A percentile compares a stretch with the other conserved stretches of the same genome.
Conservation (phyloP, 2,329 filamentous ascomycete species). For the Penicillium sp. region DNA sequence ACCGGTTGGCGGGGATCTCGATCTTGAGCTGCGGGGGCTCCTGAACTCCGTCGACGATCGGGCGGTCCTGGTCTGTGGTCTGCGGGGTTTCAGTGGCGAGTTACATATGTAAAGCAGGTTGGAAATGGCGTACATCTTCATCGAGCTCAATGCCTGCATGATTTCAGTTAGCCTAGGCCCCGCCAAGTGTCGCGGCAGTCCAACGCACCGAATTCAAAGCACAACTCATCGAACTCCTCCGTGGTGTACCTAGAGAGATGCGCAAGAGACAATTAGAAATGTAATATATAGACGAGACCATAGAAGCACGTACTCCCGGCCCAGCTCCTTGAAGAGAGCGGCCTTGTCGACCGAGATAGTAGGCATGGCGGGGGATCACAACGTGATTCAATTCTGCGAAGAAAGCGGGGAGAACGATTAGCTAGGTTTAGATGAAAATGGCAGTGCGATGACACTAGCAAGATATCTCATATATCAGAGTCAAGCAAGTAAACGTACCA, state of each 20-base stretch:
- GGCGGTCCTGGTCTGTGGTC: slow-evolving; percentile 70
- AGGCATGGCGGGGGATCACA: slow-evolving; percentile 63
- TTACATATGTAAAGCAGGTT: slow-evolving; percentile 20
- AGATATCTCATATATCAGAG: neutral
- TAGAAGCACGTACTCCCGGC: slow-evolving; percentile 64
- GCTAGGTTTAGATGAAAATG: neutral
- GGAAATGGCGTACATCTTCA: slow-evolving; percentile 59
- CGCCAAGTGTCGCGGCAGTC: slow-evolving; percentile 13
- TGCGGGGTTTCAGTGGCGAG: slow-evolving; percentile 27
- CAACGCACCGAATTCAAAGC: slow-evolving; percentile 82
- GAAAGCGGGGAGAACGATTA: neutral
- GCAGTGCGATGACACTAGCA: neutral
- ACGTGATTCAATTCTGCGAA: slow-evolving; percentile 22
- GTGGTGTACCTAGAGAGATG: slow-evolving; percentile 66
- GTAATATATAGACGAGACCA: slow-evolving; percentile 6
- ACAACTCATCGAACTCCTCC: slow-evolving; percentile 92
- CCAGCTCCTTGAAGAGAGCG: slow-evolving; percentile 87
- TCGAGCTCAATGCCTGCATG: slow-evolving; percentile 76
- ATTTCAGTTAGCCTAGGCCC: slow-evolving; percentile 31
- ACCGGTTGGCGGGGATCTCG: slow-evolving; percentile 93
- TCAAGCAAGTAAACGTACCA: neutral
- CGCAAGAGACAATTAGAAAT: slow-evolving; percentile 6
- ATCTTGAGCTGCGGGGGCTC: slow-evolving; percentile 94
- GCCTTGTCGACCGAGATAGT: slow-evolving; percentile 97
- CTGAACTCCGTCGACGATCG: slow-evolving; percentile 70